These are phyloP conservation scores for Diaporthe caulivora DNA, from an alignment of 2,329 filamentous ascomycete genomes.

Conservation along the genomic window DNA sequence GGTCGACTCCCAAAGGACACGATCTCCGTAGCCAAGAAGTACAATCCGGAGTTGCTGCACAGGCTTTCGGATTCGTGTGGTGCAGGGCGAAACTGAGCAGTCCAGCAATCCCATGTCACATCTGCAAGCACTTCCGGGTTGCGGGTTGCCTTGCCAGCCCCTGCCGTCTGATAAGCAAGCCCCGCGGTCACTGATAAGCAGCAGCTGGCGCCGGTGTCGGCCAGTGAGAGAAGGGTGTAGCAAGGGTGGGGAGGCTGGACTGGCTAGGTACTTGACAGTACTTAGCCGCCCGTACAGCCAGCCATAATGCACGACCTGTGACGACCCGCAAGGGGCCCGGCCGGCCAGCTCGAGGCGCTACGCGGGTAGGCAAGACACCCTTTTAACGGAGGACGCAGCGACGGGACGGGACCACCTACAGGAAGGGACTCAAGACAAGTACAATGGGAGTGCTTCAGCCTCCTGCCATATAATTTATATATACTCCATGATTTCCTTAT, in stretches of 20 bases:
- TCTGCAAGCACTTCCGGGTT: constrained; percentile 33
- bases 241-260: too few relatives aligned
- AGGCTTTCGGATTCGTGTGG: not conserved
- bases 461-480: not conserved
- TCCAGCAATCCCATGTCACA: constrained; percentile 8
- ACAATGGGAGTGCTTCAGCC: not conserved
- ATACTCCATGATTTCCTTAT: not conserved
- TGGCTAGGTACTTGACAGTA: constrained; percentile 1
- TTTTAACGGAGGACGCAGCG: not conserved
- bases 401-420: not conserved
- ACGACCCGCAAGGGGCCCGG: not conserved
- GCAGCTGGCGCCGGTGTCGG: constrained; percentile 21
- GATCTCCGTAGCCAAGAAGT: not conserved
- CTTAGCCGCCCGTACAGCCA: not conserved
- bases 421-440: not conserved
- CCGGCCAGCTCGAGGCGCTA: constrained; percentile 9
- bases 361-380: constrained; percentile 11
- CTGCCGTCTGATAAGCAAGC: constrained; percentile 33
- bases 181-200: constrained; percentile 36
- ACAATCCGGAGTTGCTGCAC: not conserved
- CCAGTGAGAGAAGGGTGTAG: not conserved
- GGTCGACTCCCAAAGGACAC: not conserved
- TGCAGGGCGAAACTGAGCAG: not conserved
- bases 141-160: not conserved
- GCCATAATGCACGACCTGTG: constrained; percentile 1